A percentile compares a stretch with the other conserved stretches of the same genome.
Evolutionary conservation across 129 eudicot species (phyloP).

Genomic region (Lonicera japonica): DNA sequence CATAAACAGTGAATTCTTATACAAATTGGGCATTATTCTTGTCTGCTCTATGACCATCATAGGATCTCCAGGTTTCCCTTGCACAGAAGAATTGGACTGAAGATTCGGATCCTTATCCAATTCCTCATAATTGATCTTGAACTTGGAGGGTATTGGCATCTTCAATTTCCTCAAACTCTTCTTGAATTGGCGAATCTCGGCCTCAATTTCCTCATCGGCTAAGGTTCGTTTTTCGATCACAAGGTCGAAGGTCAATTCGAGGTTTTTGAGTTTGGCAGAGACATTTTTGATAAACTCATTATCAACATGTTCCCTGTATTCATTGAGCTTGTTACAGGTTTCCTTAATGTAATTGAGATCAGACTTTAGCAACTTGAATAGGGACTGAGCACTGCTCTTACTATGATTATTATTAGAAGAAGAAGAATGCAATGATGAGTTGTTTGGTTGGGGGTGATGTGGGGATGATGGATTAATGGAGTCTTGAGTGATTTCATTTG

Average conservation of each 20-base stretch:
- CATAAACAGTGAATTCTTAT: constrained; percentile 17
- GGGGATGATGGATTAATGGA: no score
- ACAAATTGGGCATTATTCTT: constrained; percentile 19
- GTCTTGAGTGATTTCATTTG: background rate
- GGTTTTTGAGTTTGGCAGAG: background rate
- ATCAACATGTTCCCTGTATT: background rate
- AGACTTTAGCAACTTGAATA: background rate
- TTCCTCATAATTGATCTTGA: background rate
- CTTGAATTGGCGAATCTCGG: constrained; percentile 18
- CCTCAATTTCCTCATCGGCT: constrained; percentile 3
- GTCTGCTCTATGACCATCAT: background rate
- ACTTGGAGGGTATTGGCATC: constrained; percentile 33
- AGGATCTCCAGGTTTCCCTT: background rate
- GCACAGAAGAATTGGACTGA: background rate
- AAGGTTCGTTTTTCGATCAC: no score
- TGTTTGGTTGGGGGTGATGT: background rate
- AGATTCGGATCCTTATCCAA: background rate
- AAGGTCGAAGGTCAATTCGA: background rate
- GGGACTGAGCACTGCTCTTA: background rate
- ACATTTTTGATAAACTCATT: background rate
- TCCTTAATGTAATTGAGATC: constrained; percentile 7
- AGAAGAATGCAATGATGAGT: background rate
- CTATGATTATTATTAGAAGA: background rate
- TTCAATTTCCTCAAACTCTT: constrained; percentile 31
- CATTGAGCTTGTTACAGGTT: background rate